phyloP scores from a whole-genome alignment of 768 basidiomycete genomes.

The Mycena albidolilacea region DNA sequence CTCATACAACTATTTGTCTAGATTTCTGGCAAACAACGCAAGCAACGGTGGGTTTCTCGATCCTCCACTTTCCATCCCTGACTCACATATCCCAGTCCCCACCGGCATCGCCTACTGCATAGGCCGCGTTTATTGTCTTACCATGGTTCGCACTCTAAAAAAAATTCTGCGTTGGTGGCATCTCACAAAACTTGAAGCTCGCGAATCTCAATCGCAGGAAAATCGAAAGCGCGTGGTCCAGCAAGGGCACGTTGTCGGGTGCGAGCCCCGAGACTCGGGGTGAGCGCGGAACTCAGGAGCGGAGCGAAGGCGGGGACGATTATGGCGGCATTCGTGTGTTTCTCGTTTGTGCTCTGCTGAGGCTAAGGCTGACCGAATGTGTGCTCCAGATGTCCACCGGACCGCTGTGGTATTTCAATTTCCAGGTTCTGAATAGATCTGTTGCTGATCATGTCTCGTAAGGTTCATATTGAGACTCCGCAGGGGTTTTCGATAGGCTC shows the following conservation, averaged over 20 bases:
- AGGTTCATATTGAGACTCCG: background rate
- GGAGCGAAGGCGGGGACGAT: conserved; percentile 17
- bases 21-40: too few species aligned
- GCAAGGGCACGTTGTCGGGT: conserved; percentile 2
- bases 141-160: background rate
- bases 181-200: conserved; percentile 5
- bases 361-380: conserved; percentile 8
- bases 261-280: conserved; percentile 11
- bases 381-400: conserved; percentile 14
- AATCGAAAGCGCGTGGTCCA: conserved; percentile 1
- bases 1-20: too few species aligned
- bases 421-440: conserved; percentile 7
- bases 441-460: conserved; percentile 11
- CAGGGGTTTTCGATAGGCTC: conserved; percentile 10
- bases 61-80: too few species aligned
- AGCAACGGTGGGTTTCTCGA: too few species aligned
- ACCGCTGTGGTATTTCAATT: background rate
- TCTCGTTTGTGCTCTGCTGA: conserved; percentile 9
- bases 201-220: conserved; percentile 25
- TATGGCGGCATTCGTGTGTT: conserved; percentile 16
- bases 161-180: background rate
- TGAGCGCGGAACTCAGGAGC: conserved; percentile 6
- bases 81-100: too few species aligned
- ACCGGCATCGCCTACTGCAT: too few species aligned
- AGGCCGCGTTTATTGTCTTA: too few species aligned